These are phyloP conservation scores for Populus tomentosa DNA, from an alignment of 441 rosid species.

Conservation along the genomic window DNA sequence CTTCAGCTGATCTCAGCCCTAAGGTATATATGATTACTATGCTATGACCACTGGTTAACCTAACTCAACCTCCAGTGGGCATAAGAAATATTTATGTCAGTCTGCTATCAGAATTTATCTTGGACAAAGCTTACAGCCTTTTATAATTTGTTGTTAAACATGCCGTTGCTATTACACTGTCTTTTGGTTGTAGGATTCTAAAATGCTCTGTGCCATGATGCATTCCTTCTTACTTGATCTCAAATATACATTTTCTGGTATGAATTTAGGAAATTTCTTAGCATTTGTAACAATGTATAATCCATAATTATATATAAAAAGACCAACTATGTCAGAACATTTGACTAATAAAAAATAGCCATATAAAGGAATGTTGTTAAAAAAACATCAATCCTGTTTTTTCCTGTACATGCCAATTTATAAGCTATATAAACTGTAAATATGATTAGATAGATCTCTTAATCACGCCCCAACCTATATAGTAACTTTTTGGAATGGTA, in stretches of 20 bases:
- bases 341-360: no score
- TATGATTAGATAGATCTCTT: no score
- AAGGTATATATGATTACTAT: constrained; percentile 50
- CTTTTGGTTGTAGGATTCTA: background rate
- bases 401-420: no score
- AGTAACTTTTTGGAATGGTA: no score
- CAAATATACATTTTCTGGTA: background rate
- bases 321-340: no score
- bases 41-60: constrained; percentile 4
- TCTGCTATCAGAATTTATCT: background rate
- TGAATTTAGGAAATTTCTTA: background rate
- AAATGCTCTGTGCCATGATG: background rate
- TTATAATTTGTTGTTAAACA: background rate
- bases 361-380: no score
- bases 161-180: background rate
- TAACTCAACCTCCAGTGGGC: background rate
- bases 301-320: no score
- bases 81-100: background rate
- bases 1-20: constrained; percentile 79
- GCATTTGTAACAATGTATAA: no score
- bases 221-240: no score
- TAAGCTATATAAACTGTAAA: no score
- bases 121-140: background rate
- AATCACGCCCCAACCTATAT: no score
- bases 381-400: no score